Conservation (phyloP, 768 basidiomycete species). For the Naematelia aurantialba region DNA sequence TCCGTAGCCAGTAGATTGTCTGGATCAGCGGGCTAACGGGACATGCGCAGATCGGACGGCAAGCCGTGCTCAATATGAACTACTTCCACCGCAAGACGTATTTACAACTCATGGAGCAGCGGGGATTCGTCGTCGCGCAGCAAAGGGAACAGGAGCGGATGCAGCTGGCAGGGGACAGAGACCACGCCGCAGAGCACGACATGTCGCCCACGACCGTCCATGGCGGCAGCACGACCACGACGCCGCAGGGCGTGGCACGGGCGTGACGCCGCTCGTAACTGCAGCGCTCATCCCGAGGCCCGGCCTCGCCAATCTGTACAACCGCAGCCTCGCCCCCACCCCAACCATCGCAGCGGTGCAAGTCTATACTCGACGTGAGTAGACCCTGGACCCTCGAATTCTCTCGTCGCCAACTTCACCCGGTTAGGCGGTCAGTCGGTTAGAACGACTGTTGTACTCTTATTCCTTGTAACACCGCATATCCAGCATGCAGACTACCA, state of each 20-base stretch:
- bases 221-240: conserved; percentile 11
- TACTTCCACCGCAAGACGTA: conserved; percentile 39
- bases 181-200: not conserved
- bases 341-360: no score
- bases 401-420: not conserved
- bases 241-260: conserved; percentile 14
- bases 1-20: conserved; percentile 45
- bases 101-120: conserved; percentile 23
- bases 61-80: conserved; percentile 35
- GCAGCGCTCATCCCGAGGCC: no score
- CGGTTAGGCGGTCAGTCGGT: not conserved
- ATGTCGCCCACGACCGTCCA: conserved; percentile 19
- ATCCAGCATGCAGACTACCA: not conserved
- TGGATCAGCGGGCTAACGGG: not conserved
- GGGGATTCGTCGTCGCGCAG: conserved; percentile 6
- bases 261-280: no score
- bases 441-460: no score
- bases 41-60: conserved; percentile 31
- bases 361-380: no score
- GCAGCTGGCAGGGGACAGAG: conserved; percentile 2
- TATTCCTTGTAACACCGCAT: no score
- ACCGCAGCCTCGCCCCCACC: no score
- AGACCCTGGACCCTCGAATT: no score
- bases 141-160: conserved; percentile 12
- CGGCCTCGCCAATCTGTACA: no score